Conservation (phyloP, 78 protist species). For the slime mould (Dictyostelium discoideum) region dicty_2.7 NC_007090.3:3233501-3234000, state of each 20-base stretch:
- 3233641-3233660: slow-evolving; percentile 7
- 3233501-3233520: slow-evolving; percentile 31
- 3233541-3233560: slow-evolving; percentile 20
- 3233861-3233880: neutral
- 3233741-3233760: slow-evolving; percentile 73
- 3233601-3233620: slow-evolving; percentile 38
- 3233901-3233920: too few relatives aligned
- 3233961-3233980: too few relatives aligned
- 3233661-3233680: neutral
- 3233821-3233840: too few relatives aligned
- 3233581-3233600: slow-evolving; percentile 35
- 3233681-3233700: neutral
- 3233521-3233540: slow-evolving; percentile 56
- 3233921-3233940: too few relatives aligned
- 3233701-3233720: slow-evolving; percentile 2
- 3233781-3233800: too few relatives aligned
- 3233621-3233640: neutral
- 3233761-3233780: neutral
- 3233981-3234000: too few relatives aligned
- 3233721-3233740: slow-evolving; percentile 12
- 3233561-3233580: slow-evolving; percentile 29
- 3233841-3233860: neutral
- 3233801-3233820: neutral
- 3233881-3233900: neutral
- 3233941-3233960: too few relatives aligned